Conservation (phyloP, 129 eudicot species). For the Flaveria ramosissima region DNA sequence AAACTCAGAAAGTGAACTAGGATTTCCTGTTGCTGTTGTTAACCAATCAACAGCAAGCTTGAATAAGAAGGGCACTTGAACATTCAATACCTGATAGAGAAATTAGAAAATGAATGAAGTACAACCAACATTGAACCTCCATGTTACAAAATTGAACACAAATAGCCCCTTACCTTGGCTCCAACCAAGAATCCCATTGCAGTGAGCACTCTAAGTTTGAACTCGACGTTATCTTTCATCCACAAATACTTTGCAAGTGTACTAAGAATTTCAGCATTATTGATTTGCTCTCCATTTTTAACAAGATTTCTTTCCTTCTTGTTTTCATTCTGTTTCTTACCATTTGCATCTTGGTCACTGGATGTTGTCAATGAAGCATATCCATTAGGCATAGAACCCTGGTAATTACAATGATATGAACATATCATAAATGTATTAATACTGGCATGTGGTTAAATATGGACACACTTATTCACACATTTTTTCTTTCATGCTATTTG, state of each 20-base stretch:
- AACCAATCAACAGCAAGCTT: conserved; percentile 98
- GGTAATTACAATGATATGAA: conserved; percentile 33
- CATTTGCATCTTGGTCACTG: conserved; percentile 31
- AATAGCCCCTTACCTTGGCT: conserved; percentile 56
- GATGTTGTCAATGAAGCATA: conserved; percentile 69
- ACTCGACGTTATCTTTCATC: conserved; percentile 90
- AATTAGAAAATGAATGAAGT: conserved; percentile 10
- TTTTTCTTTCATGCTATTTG: background rate
- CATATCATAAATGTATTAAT: conserved; percentile 8
- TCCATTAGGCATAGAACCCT: conserved; percentile 60
- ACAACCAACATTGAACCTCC: background rate
- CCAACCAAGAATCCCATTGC: conserved; percentile 85
- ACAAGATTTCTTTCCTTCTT: conserved; percentile 30
- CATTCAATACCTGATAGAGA: conserved; percentile 72
- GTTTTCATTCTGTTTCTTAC: conserved; percentile 32
- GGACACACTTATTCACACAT: background rate
- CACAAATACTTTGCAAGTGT: conserved; percentile 83
- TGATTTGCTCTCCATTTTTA: conserved; percentile 47
- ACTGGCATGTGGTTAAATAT: background rate
- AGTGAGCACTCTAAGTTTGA: conserved; percentile 74
- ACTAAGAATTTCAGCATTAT: conserved; percentile 63
- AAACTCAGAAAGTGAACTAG: conserved; percentile 73
- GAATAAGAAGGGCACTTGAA: conserved; percentile 91
- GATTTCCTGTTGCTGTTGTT: conserved; percentile 77
- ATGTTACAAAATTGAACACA: background rate